Evolutionary conservation across 352 stramenopile species (phyloP).

Genomic region (Phytophthora citrophthora): DNA sequence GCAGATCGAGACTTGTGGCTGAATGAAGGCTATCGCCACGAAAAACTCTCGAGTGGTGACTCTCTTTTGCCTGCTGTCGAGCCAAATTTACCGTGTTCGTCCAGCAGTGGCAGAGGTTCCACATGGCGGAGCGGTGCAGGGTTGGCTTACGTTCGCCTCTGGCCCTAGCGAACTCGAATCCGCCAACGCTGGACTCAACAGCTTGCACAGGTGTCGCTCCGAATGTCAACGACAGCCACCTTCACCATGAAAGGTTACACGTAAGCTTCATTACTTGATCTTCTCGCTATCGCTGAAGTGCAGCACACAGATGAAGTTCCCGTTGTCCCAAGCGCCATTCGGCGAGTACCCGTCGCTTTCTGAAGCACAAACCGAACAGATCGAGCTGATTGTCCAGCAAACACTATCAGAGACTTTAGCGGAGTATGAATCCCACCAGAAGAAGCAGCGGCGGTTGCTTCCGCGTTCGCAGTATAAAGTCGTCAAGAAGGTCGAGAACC

Average conservation of each 20-base stretch:
- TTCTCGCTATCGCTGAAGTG: constrained; percentile 16
- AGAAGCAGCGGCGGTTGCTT: constrained; percentile 25
- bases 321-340: constrained; percentile 30
- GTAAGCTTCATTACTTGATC: constrained; percentile 22
- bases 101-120: constrained; percentile 15
- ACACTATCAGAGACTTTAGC: constrained; percentile 33
- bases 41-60: constrained; percentile 12
- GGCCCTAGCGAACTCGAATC: constrained; percentile 12
- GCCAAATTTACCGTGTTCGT: background rate
- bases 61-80: constrained; percentile 21
- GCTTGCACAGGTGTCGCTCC: constrained; percentile 22
- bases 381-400: constrained; percentile 21
- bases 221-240: constrained; percentile 17
- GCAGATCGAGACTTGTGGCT: constrained; percentile 9
- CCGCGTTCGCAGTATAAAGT: constrained; percentile 35
- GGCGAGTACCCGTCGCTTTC: constrained; percentile 22
- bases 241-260: background rate
- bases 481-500: constrained; percentile 44
- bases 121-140: constrained; percentile 8
- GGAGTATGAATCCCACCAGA: constrained; percentile 37
- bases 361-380: constrained; percentile 16
- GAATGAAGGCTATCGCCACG: constrained; percentile 8
- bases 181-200: constrained; percentile 14
- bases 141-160: constrained; percentile 6
- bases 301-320: constrained; percentile 52